Conservation (phyloP, 2,329 filamentous ascomycete species). For the Lasiodiplodia theobromae region DNA sequence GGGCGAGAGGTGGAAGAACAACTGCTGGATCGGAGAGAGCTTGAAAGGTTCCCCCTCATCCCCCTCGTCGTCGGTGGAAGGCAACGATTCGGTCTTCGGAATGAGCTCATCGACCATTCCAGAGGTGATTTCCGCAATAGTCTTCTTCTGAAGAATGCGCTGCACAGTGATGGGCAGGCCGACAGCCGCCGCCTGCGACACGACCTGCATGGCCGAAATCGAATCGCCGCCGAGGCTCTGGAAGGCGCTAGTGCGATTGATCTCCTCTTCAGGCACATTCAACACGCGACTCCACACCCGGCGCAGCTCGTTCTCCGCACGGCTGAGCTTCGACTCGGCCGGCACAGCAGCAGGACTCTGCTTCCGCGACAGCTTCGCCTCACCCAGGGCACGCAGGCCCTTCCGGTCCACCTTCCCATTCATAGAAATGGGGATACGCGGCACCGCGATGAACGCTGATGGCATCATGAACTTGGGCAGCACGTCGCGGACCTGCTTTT, state of each 20-base stretch:
- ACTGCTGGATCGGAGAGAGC: constrained; percentile 43
- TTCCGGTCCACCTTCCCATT: constrained; percentile 9
- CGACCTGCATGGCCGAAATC: constrained; percentile 57
- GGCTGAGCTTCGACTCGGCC: not conserved
- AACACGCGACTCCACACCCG: not conserved
- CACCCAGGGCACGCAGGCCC: not conserved
- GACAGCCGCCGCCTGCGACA: constrained; percentile 55
- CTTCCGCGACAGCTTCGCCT: not conserved
- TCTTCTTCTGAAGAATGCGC: constrained; percentile 57
- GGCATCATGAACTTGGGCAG: constrained; percentile 16
- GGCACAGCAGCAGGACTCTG: not conserved
- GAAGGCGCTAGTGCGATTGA: not conserved
- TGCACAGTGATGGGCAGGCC: constrained; percentile 56
- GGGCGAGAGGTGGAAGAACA: constrained; percentile 43
- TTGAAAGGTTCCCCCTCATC: constrained; percentile 41
- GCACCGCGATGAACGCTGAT: not conserved
- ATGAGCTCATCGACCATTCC: constrained; percentile 32
- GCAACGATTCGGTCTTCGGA: not conserved
- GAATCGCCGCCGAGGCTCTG: constrained; percentile 12
- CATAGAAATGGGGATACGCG: not conserved
- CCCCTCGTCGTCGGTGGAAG: constrained; percentile 34
- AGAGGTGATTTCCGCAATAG: constrained; percentile 46
- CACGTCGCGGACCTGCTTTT: not conserved
- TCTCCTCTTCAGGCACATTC: not conserved
- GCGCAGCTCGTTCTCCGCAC: not conserved